Evolutionary conservation across 805 yeast genomes (phyloP).

Genomic region (Ogataea pilisensis): DNA sequence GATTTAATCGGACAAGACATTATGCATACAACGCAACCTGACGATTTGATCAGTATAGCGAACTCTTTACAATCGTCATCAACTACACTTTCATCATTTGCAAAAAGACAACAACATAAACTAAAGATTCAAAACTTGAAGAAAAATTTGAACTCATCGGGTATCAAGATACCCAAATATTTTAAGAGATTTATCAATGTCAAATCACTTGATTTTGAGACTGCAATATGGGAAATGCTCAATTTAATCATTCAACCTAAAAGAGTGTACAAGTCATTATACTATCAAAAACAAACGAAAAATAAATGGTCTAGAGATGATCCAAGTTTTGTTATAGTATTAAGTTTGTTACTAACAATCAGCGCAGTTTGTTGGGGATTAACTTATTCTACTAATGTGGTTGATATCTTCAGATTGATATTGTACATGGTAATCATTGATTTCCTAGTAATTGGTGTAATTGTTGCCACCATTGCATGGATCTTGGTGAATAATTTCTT

Average conservation of each 20-base stretch:
- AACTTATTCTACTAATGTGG: conserved; percentile 63
- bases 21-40: conserved; percentile 10
- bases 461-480: conserved; percentile 75
- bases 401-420: conserved; percentile 61
- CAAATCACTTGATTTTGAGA: conserved; percentile 83
- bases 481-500: conserved; percentile 61
- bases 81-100: conserved; percentile 21
- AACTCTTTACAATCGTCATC: conserved; percentile 25
- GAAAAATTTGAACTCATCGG: conserved; percentile 13
- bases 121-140: conserved; percentile 17
- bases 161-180: conserved; percentile 26
- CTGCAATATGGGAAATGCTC: conserved; percentile 88
- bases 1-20: conserved; percentile 13
- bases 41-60: conserved; percentile 24
- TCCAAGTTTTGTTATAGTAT: conserved; percentile 77
- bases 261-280: conserved; percentile 75
- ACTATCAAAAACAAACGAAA: conserved; percentile 76
- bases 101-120: conserved; percentile 23
- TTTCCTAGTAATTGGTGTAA: conserved; percentile 64
- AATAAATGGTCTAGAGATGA: conserved; percentile 87
- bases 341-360: conserved; percentile 59
- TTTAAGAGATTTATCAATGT: conserved; percentile 56
- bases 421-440: conserved; percentile 83
- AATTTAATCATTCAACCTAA: conserved; percentile 71
- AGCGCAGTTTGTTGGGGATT: conserved; percentile 91